Percentiles rank a stretch among this genome's conserved stretches.
phyloP scores from a whole-genome alignment of 352 stramenopile species.

The Pythium rhizo-oryzae region DNA sequence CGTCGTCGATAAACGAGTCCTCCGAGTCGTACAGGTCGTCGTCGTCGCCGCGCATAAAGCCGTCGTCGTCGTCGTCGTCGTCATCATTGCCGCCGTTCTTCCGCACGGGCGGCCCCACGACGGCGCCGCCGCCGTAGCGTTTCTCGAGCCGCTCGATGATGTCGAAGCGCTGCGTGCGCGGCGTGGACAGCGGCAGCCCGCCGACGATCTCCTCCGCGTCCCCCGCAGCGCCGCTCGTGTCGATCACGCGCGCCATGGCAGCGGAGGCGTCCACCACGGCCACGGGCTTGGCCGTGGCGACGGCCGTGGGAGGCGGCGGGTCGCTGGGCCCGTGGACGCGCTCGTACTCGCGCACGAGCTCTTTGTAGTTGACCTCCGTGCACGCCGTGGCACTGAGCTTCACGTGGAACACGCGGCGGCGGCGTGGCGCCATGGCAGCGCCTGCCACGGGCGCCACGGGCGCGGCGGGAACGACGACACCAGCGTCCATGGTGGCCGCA shows the following conservation, averaged over 20 bases:
- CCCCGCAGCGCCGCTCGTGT: not conserved
- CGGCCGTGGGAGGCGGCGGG: not conserved
- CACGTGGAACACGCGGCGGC: conserved; percentile 51
- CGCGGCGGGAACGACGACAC: no score
- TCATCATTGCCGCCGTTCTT: not conserved
- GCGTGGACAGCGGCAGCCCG: conserved; percentile 16
- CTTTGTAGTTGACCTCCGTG: conserved; percentile 77
- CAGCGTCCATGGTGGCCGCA: no score
- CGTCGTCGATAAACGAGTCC: conserved; percentile 89
- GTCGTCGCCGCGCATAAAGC: conserved; percentile 58
- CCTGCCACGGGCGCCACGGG: not conserved
- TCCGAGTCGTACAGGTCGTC: conserved; percentile 90
- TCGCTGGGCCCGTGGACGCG: conserved; percentile 1
- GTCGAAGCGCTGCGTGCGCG: conserved; percentile 65
- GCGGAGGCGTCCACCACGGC: not conserved
- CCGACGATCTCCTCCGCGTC: conserved; percentile 23
- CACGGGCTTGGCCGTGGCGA: not conserved
- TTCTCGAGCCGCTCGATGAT: conserved; percentile 90
- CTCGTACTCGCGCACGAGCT: conserved; percentile 42
- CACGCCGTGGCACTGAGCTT: conserved; percentile 43
- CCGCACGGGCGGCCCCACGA: conserved; percentile 48
- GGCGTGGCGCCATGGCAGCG: not conserved
- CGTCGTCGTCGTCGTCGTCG: conserved; percentile 23
- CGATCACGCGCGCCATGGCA: not conserved
- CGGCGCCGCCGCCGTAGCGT: conserved; percentile 70